Evolutionary conservation across 164 flowering plant genomes (phyloP).

Genomic region (Sextonia rubra): DNA sequence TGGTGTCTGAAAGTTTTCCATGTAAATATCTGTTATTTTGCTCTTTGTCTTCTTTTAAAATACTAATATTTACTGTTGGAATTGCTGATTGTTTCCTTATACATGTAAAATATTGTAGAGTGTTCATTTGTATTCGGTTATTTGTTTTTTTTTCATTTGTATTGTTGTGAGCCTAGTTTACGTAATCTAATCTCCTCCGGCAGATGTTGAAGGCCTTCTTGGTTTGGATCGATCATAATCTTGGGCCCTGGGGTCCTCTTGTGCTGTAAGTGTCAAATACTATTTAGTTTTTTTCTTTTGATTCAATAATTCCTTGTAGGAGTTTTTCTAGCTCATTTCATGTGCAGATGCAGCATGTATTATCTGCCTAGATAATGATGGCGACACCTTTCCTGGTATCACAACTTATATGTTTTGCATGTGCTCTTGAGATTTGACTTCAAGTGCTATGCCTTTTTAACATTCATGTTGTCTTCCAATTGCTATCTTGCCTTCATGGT

Average conservation of each 20-base stretch:
- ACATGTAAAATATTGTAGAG: background rate
- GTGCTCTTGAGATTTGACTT: too few species aligned
- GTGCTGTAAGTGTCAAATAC: slow-evolving; percentile 56
- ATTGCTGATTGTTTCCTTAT: background rate
- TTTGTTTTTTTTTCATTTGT: background rate
- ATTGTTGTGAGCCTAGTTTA: background rate
- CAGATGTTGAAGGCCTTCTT: slow-evolving; percentile 81
- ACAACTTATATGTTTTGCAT: too few species aligned
- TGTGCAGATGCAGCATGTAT: background rate
- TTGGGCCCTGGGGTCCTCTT: slow-evolving; percentile 92
- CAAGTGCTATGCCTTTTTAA: too few species aligned
- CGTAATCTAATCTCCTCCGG: slow-evolving; percentile 8
- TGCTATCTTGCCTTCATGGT: too few species aligned
- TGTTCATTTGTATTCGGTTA: background rate
- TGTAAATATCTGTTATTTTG: too few species aligned
- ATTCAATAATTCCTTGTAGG: background rate
- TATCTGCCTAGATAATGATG: background rate
- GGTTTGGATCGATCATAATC: slow-evolving; percentile 63
- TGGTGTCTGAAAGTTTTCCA: too few species aligned
- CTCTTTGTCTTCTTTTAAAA: too few species aligned
- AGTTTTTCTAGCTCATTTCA: background rate
- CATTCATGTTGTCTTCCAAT: too few species aligned
- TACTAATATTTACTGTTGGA: too few species aligned
- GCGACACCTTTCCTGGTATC: too few species aligned
- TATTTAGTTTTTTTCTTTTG: background rate